Evolutionary conservation across 2,329 filamentous ascomycete genomes (phyloP).

Genomic region (Aspergillus felis): DNA sequence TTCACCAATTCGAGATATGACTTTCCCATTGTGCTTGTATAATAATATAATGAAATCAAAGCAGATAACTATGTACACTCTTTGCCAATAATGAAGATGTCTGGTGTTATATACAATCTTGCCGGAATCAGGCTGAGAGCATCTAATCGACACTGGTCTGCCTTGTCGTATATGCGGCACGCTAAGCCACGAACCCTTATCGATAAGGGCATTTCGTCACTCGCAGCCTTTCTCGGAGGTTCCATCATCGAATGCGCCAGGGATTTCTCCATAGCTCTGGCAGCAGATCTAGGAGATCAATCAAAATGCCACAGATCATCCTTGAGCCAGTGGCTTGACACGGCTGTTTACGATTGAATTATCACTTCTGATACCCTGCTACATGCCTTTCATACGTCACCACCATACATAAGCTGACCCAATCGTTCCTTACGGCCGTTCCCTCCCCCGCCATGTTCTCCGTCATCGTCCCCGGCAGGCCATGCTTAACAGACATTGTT

Average conservation of each 20-base stretch:
- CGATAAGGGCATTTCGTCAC: constrained; percentile 32
- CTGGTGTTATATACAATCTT: background rate
- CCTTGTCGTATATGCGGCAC: background rate
- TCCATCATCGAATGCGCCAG: constrained; percentile 20
- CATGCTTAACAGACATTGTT: constrained; percentile 55
- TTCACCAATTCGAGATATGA: constrained; percentile 54
- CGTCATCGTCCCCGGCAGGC: constrained; percentile 58
- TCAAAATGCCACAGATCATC: background rate
- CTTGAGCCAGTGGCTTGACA: background rate
- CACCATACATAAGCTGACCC: background rate
- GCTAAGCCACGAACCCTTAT: constrained; percentile 17
- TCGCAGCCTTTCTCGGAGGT: constrained; percentile 19
- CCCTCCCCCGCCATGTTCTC: constrained; percentile 50
- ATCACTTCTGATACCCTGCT: background rate
- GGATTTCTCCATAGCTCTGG: constrained; percentile 12
- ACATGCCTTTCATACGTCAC: background rate
- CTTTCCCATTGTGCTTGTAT: constrained; percentile 27
- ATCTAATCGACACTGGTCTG: background rate
- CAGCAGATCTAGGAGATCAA: background rate
- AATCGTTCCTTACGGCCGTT: background rate
- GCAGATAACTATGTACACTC: background rate
- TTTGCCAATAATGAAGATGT: background rate
- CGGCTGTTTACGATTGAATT: background rate
- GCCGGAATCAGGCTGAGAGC: background rate
- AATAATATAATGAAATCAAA: background rate